Evolutionary conservation across 805 yeast genomes (phyloP).

Genomic region (Pichia insulana): DNA sequence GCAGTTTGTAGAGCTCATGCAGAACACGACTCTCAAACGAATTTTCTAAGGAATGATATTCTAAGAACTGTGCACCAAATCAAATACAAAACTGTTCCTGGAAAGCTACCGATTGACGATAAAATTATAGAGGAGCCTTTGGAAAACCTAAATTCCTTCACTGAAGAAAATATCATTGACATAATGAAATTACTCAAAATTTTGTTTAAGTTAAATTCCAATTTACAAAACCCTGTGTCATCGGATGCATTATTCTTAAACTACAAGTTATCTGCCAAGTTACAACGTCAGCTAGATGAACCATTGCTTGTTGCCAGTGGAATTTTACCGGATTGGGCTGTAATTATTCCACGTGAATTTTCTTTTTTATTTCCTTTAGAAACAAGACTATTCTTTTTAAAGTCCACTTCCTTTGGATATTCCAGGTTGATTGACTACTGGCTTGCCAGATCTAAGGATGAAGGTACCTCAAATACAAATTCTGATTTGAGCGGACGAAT

Average conservation of each 20-base stretch:
- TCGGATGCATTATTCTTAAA: slow-evolving; percentile 45
- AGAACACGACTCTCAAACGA: neutral
- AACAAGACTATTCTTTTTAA: slow-evolving; percentile 67
- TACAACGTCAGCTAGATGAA: slow-evolving; percentile 82
- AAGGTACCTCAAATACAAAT: slow-evolving; percentile 16
- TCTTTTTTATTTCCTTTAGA: slow-evolving; percentile 83
- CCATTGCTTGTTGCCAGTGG: slow-evolving; percentile 84
- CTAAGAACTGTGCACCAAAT: slow-evolving; percentile 35
- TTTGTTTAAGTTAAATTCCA: slow-evolving; percentile 33
- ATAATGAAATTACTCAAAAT: slow-evolving; percentile 42
- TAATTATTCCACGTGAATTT: slow-evolving; percentile 59
- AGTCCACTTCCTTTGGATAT: slow-evolving; percentile 85
- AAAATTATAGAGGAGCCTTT: slow-evolving; percentile 24
- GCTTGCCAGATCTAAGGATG: slow-evolving; percentile 40
- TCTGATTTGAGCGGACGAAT: slow-evolving; percentile 16
- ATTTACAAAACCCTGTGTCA: slow-evolving; percentile 18
- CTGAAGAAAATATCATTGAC: slow-evolving; percentile 28
- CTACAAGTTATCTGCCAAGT: slow-evolving; percentile 76
- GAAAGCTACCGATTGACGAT: slow-evolving; percentile 43
- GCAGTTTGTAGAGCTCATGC: slow-evolving; percentile 42
- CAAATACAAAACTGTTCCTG: slow-evolving; percentile 46
- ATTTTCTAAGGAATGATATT: slow-evolving; percentile 31
- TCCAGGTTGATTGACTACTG: slow-evolving; percentile 74
- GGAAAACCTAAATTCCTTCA: slow-evolving; percentile 23
- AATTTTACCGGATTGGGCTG: slow-evolving; percentile 77